Conservation (phyloP, 306 rosid species). For the Lotus japonicus region DNA sequence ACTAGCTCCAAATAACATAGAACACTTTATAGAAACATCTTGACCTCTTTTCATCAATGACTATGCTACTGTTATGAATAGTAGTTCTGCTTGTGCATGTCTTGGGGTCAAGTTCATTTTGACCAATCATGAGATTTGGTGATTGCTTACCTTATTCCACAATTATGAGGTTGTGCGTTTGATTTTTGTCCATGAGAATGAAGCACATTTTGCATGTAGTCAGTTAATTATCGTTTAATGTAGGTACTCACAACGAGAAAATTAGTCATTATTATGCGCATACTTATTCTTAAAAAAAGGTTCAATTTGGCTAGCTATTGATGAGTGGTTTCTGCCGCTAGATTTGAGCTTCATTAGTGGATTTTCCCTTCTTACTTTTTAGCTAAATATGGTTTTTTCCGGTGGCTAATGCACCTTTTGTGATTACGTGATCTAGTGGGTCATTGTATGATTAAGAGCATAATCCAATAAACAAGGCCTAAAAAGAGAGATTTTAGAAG, state of each 20-base stretch:
- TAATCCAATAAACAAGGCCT: not conserved
- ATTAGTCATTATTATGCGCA: too few species aligned
- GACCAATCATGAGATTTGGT: too few species aligned
- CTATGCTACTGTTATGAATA: not conserved
- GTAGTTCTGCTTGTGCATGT: not conserved
- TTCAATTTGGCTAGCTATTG: slow-evolving; percentile 5
- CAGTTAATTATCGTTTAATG: too few species aligned
- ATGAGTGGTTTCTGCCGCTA: slow-evolving; percentile 12
- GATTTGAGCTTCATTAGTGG: slow-evolving; percentile 1
- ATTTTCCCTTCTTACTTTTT: slow-evolving; percentile 1
- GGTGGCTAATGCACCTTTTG: not conserved
- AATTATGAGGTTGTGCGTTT: too few species aligned
- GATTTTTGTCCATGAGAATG: too few species aligned
- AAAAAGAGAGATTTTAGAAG: not conserved
- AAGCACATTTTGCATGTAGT: too few species aligned
- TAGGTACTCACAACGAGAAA: too few species aligned
- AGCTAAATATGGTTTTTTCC: slow-evolving; percentile 5
- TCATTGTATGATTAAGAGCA: slow-evolving; percentile 20
- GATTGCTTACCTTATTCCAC: too few species aligned
- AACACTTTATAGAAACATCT: not conserved
- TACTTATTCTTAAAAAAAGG: too few species aligned
- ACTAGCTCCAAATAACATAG: not conserved
- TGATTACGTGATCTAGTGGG: slow-evolving; percentile 9
- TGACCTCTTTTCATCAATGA: not conserved
- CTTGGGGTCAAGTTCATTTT: slow-evolving; percentile 8